Evolutionary conservation across 768 basidiomycete genomes (phyloP), one percentile per base, ranked within the genome.

Genomic region (Russula earlei): DNA sequence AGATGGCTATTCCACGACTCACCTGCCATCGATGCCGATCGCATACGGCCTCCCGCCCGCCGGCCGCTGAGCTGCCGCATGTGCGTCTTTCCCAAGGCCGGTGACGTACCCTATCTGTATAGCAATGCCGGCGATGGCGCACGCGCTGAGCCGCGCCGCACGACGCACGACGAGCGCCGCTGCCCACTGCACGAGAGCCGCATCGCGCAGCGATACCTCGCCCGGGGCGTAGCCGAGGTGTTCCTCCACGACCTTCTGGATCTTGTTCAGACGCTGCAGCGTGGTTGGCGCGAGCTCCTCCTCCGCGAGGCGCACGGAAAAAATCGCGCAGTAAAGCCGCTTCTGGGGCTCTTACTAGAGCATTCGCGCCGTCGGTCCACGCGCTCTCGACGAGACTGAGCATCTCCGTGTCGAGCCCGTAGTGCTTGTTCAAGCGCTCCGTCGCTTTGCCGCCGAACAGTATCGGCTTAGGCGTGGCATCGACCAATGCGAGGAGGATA

Each of bases 1-100:
- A n/a, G n/a, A n/a, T n/a, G n/a, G n/a, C n/a, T n/a, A n/a, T n/a
- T 31, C 29, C 29, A 31, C 29, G 29, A 9, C 74, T 31, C 57
- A 89, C 91, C 87, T 91, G 67, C 96, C 96, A 66, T 99, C 96
- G 10, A 98, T 83, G 45, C 96, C 96, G 25, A 99, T 82, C 48
- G 80, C 76, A 42, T 94, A 81, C 63, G 72, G 77, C 59, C 75
- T 77, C 45, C 72, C 75, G 42, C 71, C 71, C 52, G 36, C 67
- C 65, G 43, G 65, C 56, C 12, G 57, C 49, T 38, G 14, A 25
- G 31, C 47, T 3, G 47, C 47, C 8, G 52, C 22, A 24, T 60
- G 55, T 43, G 69, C 66, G 2, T 72, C 76, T 22, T 59, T 60
- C 54, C 71, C 69, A 25, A 75, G 74, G 24, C 75, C 69, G 54